Percentiles rank a stretch among this genome's conserved stretches.
phyloP scores from a whole-genome alignment of 768 basidiomycete genomes.

The Russula sp. region DNA sequence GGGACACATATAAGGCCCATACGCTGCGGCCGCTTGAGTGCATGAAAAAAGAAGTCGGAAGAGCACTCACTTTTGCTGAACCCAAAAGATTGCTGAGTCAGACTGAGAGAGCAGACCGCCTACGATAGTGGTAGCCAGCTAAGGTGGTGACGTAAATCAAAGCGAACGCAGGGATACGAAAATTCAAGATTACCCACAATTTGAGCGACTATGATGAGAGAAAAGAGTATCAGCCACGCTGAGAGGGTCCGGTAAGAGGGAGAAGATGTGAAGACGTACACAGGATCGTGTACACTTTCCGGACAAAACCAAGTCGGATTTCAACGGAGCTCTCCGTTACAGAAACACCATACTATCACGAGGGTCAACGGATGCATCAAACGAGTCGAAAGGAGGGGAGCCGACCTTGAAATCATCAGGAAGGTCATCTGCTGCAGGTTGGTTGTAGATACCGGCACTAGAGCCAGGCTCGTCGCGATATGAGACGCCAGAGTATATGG shows the following conservation, averaged over 20 bases:
- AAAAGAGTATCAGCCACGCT: slow-evolving; percentile 1
- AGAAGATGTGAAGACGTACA: slow-evolving; percentile 49
- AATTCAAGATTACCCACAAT: slow-evolving; percentile 49
- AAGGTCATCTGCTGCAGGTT: slow-evolving; percentile 68
- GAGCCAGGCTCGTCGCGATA: slow-evolving; percentile 38
- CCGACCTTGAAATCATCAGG: slow-evolving; percentile 93
- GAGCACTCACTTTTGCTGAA: slow-evolving; percentile 59
- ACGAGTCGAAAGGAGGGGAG: not conserved
- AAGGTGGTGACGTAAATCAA: slow-evolving; percentile 14
- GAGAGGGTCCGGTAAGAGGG: too few species aligned
- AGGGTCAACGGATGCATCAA: slow-evolving; percentile 28
- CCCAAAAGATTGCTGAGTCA: slow-evolving; percentile 59
- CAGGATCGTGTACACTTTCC: slow-evolving; percentile 89
- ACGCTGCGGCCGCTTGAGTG: slow-evolving; percentile 40
- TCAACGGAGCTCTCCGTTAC: slow-evolving; percentile 75
- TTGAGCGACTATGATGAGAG: slow-evolving; percentile 53
- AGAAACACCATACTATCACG: slow-evolving; percentile 67
- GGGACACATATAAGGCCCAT: slow-evolving; percentile 78
- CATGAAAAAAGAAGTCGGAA: slow-evolving; percentile 7
- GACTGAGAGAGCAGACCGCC: slow-evolving; percentile 70
- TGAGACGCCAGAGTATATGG: slow-evolving; percentile 47
- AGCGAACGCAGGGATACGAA: not conserved
- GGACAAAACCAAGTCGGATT: slow-evolving; percentile 81
- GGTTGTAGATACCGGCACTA: slow-evolving; percentile 59
- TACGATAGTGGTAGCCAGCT: slow-evolving; percentile 76